Base-by-base conservation (phyloP, 768 basidiomycete genomes). In the Russula earlei region DNA sequence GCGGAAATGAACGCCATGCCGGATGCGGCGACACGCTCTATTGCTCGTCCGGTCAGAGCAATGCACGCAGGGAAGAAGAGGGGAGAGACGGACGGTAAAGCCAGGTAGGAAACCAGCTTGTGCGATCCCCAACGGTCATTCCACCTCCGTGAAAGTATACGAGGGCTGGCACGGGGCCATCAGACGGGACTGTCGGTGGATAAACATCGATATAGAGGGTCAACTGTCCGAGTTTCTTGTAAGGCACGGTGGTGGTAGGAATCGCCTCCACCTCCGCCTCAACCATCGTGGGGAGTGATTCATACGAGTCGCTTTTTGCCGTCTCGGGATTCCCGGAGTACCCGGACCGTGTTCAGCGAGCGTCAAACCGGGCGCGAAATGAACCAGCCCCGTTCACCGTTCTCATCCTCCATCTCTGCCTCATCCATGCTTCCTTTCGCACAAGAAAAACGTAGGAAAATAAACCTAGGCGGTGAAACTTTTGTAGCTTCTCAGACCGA, bases 381-480 rank as follows among this genome's bases (percentile, higher is more conserved):
- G 42, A 31, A 38, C 29, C 19, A 29, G 29, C 45, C 38, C 10
- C 4, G 24, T 31, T 5, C 29, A 10, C 29, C 20, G 29, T 22
- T n/a, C 17, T 29, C 46, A 1, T 27, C 48, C 45, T 36, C n/a
- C 50, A 38, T 25, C 52, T 20, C 38, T 27, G 19, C 44, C 37
- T 20, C 59, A 20, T 49, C 52, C 27, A 65, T 75, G 52, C 74
- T 76, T 15, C 47, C 81, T 43, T 80, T 82, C 62, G 76, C 74
- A 36, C 72, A 75, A 63, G 77, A 83, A 49, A 70, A 71, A 42
- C 67, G 71, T 45, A 75, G 80, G 53, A 77, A 83, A 42, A 91
- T 91, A 61, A 90, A 91, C 66, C 77, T 91, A 19, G 89, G 89
- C 15, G 89, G 89, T 2, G 68, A 77, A 1, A 76, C 74, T 0